phyloP scores from a whole-genome alignment of 2,329 filamentous ascomycete genomes.

The Fusarium penzigii region DNA sequence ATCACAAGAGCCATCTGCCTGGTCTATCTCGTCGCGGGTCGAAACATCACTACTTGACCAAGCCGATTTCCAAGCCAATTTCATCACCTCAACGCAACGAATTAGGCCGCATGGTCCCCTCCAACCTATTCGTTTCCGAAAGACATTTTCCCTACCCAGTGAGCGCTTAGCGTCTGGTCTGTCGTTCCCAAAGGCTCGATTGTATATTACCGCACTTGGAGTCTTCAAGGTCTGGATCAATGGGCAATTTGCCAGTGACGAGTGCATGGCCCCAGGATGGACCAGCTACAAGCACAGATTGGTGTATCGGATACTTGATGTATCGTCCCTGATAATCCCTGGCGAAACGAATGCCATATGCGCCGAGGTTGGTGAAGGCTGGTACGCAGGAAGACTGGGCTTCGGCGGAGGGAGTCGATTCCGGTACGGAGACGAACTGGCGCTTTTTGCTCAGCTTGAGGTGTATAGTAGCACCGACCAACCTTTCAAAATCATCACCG shows the following conservation, averaged over 20 bases:
- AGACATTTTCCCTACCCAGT: not conserved
- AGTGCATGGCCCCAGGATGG: constrained; percentile 49
- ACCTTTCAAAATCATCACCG: constrained; percentile 31
- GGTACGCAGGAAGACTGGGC: constrained; percentile 43
- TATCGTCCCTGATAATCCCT: constrained; percentile 38
- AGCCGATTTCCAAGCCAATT: constrained; percentile 2
- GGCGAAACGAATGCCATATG: constrained; percentile 34
- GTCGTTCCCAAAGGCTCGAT: constrained; percentile 23
- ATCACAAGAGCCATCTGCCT: no score
- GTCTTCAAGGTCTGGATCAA: constrained; percentile 47
- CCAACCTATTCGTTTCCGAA: constrained; percentile 2
- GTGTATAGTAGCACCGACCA: constrained; percentile 36
- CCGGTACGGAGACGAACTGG: constrained; percentile 41
- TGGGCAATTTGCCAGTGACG: constrained; percentile 36
- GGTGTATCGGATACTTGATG: constrained; percentile 51
- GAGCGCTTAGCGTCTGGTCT: no score
- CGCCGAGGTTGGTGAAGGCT: constrained; percentile 49
- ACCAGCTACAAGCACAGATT: constrained; percentile 35
- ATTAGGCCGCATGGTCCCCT: constrained; percentile 4
- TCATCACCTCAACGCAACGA: not conserved
- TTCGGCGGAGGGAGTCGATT: constrained; percentile 20
- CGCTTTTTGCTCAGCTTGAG: constrained; percentile 36
- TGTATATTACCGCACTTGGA: constrained; percentile 46
- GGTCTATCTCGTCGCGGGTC: not conserved
- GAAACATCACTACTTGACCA: constrained; percentile 1